phyloP scores from a whole-genome alignment of 2,329 filamentous ascomycete species.

The Fusarium denticulatum region DNA sequence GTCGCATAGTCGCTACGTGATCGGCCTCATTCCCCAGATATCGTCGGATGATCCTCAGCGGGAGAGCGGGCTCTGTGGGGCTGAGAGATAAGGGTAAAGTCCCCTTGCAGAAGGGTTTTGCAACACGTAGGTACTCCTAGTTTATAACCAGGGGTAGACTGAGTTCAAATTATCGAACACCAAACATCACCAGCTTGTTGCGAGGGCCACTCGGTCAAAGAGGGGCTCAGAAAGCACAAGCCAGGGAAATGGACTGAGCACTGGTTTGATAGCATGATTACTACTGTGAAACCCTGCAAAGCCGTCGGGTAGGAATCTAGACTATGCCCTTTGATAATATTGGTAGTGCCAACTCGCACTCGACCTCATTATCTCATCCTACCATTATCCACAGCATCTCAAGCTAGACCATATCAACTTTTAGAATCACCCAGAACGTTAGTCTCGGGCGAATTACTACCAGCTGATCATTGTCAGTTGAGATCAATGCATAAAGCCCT shows the following conservation, averaged over 20 bases:
- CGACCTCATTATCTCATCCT: background rate
- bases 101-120: background rate
- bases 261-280: background rate
- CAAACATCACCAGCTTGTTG: background rate
- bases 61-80: background rate
- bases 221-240: background rate
- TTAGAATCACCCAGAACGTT: background rate
- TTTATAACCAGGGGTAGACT: background rate
- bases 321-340: background rate
- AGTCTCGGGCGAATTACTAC: background rate
- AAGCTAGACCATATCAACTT: background rate
- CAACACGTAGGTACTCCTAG: background rate
- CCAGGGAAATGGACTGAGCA: background rate
- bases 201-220: background rate
- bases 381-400: background rate
- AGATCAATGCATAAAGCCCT: background rate
- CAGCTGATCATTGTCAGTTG: background rate
- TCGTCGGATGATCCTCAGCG: background rate
- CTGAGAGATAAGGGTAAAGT: background rate
- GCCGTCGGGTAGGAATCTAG: background rate
- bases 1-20: background rate
- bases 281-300: background rate
- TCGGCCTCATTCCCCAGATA: background rate
- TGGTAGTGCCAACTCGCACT: background rate
- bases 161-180: background rate